Evolutionary conservation across 192 early-diverging fungal genomes (phyloP).

Genomic region (Pilaira anomala): DNA sequence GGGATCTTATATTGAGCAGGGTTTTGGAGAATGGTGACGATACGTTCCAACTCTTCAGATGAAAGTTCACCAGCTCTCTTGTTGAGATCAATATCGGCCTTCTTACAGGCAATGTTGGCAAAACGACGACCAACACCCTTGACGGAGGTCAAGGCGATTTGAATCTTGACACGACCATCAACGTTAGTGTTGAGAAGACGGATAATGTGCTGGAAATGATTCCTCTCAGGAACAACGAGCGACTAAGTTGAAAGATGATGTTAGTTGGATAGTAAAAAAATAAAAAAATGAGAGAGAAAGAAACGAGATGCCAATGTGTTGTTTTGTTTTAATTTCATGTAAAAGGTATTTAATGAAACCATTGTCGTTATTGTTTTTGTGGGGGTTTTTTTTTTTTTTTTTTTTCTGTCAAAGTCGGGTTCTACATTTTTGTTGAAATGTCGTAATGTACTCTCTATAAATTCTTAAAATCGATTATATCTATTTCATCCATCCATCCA

Average conservation of each 20-base stretch:
- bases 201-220: constrained; percentile 94
- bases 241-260: constrained; percentile 46
- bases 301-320: too few species aligned
- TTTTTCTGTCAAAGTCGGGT: too few species aligned
- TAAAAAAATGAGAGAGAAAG: too few species aligned
- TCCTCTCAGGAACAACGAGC: constrained; percentile 87
- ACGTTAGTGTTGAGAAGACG: constrained; percentile 76
- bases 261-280: background rate
- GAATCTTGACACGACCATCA: constrained; percentile 90
- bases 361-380: too few species aligned
- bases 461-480: background rate
- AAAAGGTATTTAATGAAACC: too few species aligned
- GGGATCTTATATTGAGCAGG: constrained; percentile 99
- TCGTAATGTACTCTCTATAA: too few species aligned
- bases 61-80: constrained; percentile 62
- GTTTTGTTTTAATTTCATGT: too few species aligned
- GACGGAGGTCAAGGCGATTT: constrained; percentile 95
- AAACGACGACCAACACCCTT: constrained; percentile 98
- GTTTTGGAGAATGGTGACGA: constrained; percentile 99
- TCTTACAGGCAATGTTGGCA: constrained; percentile 97
- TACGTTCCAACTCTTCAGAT: constrained; percentile 91
- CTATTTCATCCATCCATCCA: constrained; percentile 11
- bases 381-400: too few species aligned
- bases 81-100: constrained; percentile 94
- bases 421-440: too few species aligned